A percentile compares a stretch with the other conserved stretches of the same genome.
Evolutionary conservation across 352 stramenopile genomes (phyloP).

Genomic region (Pythium sp.): DNA sequence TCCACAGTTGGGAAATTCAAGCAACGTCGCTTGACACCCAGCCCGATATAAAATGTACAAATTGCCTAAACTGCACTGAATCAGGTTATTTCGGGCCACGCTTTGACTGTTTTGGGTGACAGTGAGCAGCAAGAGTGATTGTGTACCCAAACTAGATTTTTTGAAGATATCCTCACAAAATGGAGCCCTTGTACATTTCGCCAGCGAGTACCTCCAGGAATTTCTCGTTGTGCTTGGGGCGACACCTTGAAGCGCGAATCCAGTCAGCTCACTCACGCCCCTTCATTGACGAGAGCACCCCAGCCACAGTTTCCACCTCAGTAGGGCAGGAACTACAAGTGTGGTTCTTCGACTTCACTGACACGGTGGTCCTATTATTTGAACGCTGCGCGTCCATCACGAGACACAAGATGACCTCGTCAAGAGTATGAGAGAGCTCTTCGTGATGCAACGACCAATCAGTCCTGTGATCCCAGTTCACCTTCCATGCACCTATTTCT

Average conservation of each 20-base stretch:
- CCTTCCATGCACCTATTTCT: not conserved
- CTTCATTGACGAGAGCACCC: not conserved
- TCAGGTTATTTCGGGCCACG: not conserved
- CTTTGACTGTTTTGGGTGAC: not conserved
- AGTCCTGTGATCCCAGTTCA: not conserved
- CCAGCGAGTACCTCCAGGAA: not conserved
- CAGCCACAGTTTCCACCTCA: not conserved
- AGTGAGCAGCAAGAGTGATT: not conserved
- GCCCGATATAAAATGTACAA: not conserved
- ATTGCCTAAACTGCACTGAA: not conserved
- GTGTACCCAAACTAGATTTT: slow-evolving; percentile 10
- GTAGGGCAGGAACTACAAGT: not conserved
- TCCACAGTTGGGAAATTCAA: not conserved
- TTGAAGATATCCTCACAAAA: not conserved
- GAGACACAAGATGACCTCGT: not conserved
- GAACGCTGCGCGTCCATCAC: not conserved
- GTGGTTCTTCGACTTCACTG: too few species aligned
- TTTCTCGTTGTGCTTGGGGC: not conserved
- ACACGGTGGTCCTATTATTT: not conserved
- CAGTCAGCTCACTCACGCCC: not conserved
- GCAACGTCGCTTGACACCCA: not conserved
- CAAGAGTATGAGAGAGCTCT: not conserved
- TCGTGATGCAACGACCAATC: not conserved
- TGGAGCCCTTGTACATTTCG: not conserved
- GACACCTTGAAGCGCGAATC: not conserved